Evolutionary conservation across 202 grass and related monocot genomes (phyloP).

Genomic region (Bolboschoenoplectus hybrid): DNA sequence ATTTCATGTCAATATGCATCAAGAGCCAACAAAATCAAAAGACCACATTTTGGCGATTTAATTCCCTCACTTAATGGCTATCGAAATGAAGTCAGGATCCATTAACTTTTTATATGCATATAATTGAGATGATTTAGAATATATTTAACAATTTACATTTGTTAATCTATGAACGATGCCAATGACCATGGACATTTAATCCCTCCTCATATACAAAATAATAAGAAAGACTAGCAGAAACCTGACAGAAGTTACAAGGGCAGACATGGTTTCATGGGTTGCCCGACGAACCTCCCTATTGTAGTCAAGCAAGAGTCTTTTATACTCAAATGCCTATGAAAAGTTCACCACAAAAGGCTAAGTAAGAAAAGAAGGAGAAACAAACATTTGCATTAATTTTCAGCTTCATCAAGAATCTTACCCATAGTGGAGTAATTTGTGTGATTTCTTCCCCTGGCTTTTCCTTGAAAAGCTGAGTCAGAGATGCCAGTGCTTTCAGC

Average conservation of each 20-base stretch:
- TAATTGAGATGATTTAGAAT: neutral
- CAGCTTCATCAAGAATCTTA: slow-evolving; percentile 43
- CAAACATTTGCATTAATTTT: slow-evolving; percentile 10
- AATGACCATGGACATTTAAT: neutral
- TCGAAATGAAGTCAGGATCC: neutral
- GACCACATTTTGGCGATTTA: neutral
- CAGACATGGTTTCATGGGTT: slow-evolving; percentile 87
- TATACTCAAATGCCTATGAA: slow-evolving; percentile 90
- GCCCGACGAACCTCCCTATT: slow-evolving; percentile 91
- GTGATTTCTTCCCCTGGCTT: slow-evolving; percentile 69
- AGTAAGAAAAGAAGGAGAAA: slow-evolving; percentile 30
- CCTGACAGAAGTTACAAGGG: slow-evolving; percentile 73
- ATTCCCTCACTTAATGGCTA: neutral
- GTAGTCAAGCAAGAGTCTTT: slow-evolving; percentile 81
- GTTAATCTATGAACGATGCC: neutral
- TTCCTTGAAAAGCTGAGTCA: slow-evolving; percentile 66
- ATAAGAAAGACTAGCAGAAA: slow-evolving; percentile 49
- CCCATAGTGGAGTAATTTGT: slow-evolving; percentile 84
- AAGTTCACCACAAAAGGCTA: slow-evolving; percentile 30
- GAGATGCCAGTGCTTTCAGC: slow-evolving; percentile 79
- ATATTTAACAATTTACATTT: neutral
- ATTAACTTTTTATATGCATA: neutral
- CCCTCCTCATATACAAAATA: slow-evolving; percentile 16
- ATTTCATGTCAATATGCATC: neutral
- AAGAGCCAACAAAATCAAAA: neutral